Conservation (phyloP, 345 rosid species). For the Excoecaria cochinchinensis region DNA sequence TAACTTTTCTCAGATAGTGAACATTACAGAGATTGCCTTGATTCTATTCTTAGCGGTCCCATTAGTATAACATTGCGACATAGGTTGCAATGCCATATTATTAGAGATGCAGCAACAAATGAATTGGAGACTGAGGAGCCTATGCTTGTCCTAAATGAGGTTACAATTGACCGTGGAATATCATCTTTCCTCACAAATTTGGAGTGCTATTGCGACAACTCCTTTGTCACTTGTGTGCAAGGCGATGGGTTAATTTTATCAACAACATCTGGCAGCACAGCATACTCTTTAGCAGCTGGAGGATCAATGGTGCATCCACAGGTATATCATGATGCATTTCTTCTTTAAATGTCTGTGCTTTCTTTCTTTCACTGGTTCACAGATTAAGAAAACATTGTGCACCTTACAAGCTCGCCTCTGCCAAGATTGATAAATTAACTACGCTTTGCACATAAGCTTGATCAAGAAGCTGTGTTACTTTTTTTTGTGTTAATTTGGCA, state of each 20-base stretch:
- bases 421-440: background rate
- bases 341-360: background rate
- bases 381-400: background rate
- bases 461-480: too few species aligned
- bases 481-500: too few species aligned
- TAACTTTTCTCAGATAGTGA: slow-evolving; percentile 70
- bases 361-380: background rate
- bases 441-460: too few species aligned
- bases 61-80: slow-evolving; percentile 88
- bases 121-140: slow-evolving; percentile 76
- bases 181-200: slow-evolving; percentile 91
- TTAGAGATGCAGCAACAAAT: slow-evolving; percentile 74
- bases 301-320: slow-evolving; percentile 99
- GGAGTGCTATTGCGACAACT: slow-evolving; percentile 94
- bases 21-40: slow-evolving; percentile 74
- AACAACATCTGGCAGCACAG: slow-evolving; percentile 99
- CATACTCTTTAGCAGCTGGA: slow-evolving; percentile 97
- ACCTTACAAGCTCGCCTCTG: background rate
- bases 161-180: slow-evolving; percentile 96
- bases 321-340: slow-evolving; percentile 37
- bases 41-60: slow-evolving; percentile 80
- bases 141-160: slow-evolving; percentile 89
- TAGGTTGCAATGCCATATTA: slow-evolving; percentile 76
- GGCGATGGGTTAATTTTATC: slow-evolving; percentile 94
- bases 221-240: slow-evolving; percentile 96